Conservation (phyloP, 2,329 filamentous ascomycete species). For the Epichloe glyceriae region DNA sequence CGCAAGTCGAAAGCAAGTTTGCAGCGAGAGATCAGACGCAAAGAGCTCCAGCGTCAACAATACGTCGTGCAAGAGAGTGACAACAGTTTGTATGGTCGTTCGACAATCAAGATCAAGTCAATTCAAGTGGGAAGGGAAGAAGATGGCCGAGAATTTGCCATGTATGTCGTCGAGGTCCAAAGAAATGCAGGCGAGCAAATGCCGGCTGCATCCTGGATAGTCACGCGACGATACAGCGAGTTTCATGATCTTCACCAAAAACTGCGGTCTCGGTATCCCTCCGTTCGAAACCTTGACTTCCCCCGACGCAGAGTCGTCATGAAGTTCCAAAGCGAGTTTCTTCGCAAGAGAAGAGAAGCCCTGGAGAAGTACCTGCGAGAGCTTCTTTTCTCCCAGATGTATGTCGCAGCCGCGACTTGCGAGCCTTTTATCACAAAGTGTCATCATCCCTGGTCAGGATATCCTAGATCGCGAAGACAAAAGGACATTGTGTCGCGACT, state of each 20-base stretch:
- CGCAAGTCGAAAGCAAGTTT: slow-evolving; percentile 90
- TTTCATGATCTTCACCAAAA: slow-evolving; percentile 93
- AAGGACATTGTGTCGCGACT: slow-evolving; percentile 86
- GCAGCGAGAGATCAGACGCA: slow-evolving; percentile 80
- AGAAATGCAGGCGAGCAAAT: slow-evolving; percentile 88
- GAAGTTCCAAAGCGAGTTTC: slow-evolving; percentile 91
- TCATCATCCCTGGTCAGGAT: slow-evolving; percentile 51
- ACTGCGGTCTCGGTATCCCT: slow-evolving; percentile 71
- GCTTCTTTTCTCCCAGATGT: slow-evolving; percentile 82
- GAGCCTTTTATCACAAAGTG: slow-evolving; percentile 86
- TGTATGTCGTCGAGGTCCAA: slow-evolving; percentile 87
- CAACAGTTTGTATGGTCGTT: slow-evolving; percentile 88
- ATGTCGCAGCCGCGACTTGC: slow-evolving; percentile 82
- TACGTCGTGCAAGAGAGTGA: slow-evolving; percentile 97
- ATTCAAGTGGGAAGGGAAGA: slow-evolving; percentile 87
- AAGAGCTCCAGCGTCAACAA: slow-evolving; percentile 91
- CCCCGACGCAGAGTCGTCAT: slow-evolving; percentile 84
- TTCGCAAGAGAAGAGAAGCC: slow-evolving; percentile 73
- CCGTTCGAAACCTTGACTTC: slow-evolving; percentile 82
- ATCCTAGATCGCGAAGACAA: slow-evolving; percentile 49
- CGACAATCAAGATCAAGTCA: slow-evolving; percentile 78
- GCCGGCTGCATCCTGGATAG: slow-evolving; percentile 87
- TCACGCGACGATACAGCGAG: slow-evolving; percentile 90
- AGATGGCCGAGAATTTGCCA: slow-evolving; percentile 82
- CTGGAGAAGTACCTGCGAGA: slow-evolving; percentile 77